Evolutionary conservation across 2,329 filamentous ascomycete species (phyloP).

Genomic region (Lasiodiplodia gonubiensis): DNA sequence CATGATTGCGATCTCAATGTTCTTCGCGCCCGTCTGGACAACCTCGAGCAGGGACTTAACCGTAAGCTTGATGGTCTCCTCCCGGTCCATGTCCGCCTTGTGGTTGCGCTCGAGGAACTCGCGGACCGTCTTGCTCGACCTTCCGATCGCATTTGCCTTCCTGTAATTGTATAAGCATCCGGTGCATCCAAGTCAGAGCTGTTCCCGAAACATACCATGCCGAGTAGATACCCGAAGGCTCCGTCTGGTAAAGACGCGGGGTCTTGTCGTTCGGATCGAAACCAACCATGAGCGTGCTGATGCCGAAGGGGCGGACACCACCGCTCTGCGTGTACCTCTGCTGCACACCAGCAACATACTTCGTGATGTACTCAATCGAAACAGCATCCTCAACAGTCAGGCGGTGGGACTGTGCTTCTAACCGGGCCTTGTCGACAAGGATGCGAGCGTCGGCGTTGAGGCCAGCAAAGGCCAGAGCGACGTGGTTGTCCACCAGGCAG

Average conservation of each 20-base stretch:
- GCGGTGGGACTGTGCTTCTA: slow-evolving; percentile 97
- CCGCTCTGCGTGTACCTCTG: slow-evolving; percentile 99
- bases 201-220: slow-evolving; percentile 73
- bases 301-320: slow-evolving; percentile 97
- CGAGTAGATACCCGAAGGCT: slow-evolving; percentile 99
- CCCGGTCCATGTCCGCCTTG: slow-evolving; percentile 95
- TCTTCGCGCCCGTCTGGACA: slow-evolving; percentile 98
- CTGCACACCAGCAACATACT: slow-evolving; percentile 97
- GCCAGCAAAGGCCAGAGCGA: slow-evolving; percentile 95
- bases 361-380: slow-evolving; percentile 98
- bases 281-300: slow-evolving; percentile 97
- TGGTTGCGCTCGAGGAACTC: slow-evolving; percentile 99
- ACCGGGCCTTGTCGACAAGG: slow-evolving; percentile 94
- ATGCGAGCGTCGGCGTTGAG: slow-evolving; percentile 98
- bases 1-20: slow-evolving; percentile 99
- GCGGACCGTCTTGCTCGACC: slow-evolving; percentile 97
- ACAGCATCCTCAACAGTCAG: slow-evolving; percentile 97
- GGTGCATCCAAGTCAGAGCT: background rate
- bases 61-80: slow-evolving; percentile 93
- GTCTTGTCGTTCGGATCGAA: slow-evolving; percentile 92
- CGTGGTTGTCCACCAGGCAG: slow-evolving; percentile 91
- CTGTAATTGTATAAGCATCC: slow-evolving; percentile 53
- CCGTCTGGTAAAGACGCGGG: slow-evolving; percentile 93
- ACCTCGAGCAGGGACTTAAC: slow-evolving; percentile 99
- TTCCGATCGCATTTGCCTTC: slow-evolving; percentile 99